A percentile compares a stretch with the other conserved stretches of the same genome.
Conservation (phyloP, 2,329 filamentous ascomycete species). For the Ophiocordyceps robertsii region DNA sequence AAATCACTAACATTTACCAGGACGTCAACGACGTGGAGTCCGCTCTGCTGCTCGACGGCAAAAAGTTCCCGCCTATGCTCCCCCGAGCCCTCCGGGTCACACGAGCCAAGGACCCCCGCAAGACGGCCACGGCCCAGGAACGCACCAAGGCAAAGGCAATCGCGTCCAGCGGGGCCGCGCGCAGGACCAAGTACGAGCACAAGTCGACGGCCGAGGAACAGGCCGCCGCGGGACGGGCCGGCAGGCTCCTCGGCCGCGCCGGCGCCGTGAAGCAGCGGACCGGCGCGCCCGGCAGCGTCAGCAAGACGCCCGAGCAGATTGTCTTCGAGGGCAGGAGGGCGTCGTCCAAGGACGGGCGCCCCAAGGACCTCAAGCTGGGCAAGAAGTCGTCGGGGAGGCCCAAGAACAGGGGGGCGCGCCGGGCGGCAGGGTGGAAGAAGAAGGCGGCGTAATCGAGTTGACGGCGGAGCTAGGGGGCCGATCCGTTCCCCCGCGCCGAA, state of each 20-base stretch:
- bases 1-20: slow-evolving; percentile 16
- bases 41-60: slow-evolving; percentile 77
- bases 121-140: slow-evolving; percentile 36
- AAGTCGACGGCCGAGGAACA: slow-evolving; percentile 59
- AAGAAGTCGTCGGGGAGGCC: slow-evolving; percentile 31
- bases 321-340: slow-evolving; percentile 76
- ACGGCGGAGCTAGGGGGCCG: background rate
- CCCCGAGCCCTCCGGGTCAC: slow-evolving; percentile 76
- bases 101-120: slow-evolving; percentile 64
- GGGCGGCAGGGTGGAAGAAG: slow-evolving; percentile 32
- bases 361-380: slow-evolving; percentile 42
- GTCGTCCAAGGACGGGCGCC: slow-evolving; percentile 49
- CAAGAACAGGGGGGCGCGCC: slow-evolving; percentile 22
- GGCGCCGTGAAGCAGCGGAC: slow-evolving; percentile 38
- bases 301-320: slow-evolving; percentile 53
- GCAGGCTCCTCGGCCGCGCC: slow-evolving; percentile 59
- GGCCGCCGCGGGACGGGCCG: slow-evolving; percentile 58
- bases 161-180: slow-evolving; percentile 21
- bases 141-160: slow-evolving; percentile 17
- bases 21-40: slow-evolving; percentile 80
- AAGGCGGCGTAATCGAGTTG: slow-evolving; percentile 11
- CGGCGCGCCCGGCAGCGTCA: slow-evolving; percentile 8
- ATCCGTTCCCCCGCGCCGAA: background rate
- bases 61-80: slow-evolving; percentile 91
- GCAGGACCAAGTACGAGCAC: slow-evolving; percentile 45